Percentiles rank a stretch among this genome's conserved stretches.
Conservation (phyloP, 2,329 filamentous ascomycete species). For the Pseudomassariella vexata region DNA sequence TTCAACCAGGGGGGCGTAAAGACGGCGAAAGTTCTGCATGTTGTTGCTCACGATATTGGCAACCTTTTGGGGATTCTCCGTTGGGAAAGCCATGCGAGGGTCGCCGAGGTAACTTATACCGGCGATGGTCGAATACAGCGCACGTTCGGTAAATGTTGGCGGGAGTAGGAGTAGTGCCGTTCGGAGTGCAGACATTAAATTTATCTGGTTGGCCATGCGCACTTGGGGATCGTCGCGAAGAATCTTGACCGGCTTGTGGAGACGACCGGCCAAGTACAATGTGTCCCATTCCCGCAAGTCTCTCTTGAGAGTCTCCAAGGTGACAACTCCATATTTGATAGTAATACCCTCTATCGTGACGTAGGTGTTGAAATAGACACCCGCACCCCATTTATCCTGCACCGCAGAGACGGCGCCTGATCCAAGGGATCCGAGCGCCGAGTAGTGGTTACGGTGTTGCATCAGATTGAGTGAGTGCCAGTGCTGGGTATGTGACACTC, state of each 20-base stretch:
- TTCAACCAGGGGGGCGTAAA: constrained; percentile 85
- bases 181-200: constrained; percentile 84
- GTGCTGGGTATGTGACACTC: constrained; percentile 88
- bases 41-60: constrained; percentile 91
- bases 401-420: constrained; percentile 80
- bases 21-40: constrained; percentile 80
- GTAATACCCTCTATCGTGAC: constrained; percentile 90
- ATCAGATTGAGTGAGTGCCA: constrained; percentile 92
- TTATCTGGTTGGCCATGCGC: constrained; percentile 91
- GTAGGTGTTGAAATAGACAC: constrained; percentile 96
- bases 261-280: constrained; percentile 87
- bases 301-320: constrained; percentile 78
- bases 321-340: constrained; percentile 97
- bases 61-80: constrained; percentile 89
- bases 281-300: constrained; percentile 92
- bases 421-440: constrained; percentile 72
- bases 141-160: constrained; percentile 73
- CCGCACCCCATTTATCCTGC: constrained; percentile 84
- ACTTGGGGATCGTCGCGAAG: constrained; percentile 89
- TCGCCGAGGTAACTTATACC: constrained; percentile 93
- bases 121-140: constrained; percentile 87
- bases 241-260: constrained; percentile 96
- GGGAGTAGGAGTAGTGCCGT: constrained; percentile 85
- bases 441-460: constrained; percentile 91
- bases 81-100: constrained; percentile 86